Percentiles rank a stretch among this genome's conserved stretches.
Evolutionary conservation across 345 rosid genomes (phyloP).

Genomic region (Salix brachista): DNA sequence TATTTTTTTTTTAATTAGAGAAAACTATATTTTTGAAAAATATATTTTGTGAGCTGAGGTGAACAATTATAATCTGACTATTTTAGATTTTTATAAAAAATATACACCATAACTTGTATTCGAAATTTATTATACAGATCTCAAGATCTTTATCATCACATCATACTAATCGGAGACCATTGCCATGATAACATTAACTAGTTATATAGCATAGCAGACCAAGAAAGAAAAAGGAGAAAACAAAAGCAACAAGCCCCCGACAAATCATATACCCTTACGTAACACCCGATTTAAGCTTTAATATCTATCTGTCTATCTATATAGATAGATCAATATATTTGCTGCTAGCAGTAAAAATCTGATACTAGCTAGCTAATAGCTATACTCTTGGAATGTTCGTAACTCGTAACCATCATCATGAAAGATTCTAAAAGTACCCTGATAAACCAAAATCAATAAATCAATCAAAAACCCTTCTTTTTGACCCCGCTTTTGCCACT

Average conservation of each 20-base stretch:
- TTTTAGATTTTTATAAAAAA: too few relatives aligned
- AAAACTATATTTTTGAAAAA: too few relatives aligned
- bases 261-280: not conserved
- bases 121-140: too few relatives aligned
- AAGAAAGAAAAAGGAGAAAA: not conserved
- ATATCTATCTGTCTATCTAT: not conserved
- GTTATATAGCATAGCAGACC: too few relatives aligned
- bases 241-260: not conserved
- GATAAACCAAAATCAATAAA: not conserved
- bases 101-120: rapidly evolving
- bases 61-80: too few relatives aligned
- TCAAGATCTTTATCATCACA: too few relatives aligned
- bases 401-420: not conserved
- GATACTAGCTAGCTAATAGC: not conserved
- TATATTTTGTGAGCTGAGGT: rapidly evolving
- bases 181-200: too few relatives aligned
- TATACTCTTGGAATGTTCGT: too few relatives aligned
- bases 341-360: not conserved
- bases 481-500: not conserved
- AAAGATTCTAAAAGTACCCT: not conserved
- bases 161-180: too few relatives aligned
- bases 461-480: not conserved
- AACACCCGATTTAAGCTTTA: not conserved
- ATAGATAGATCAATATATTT: not conserved
- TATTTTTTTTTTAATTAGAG: rapidly evolving